Base-by-base conservation (phyloP, 805 yeast genomes). In the Nakazawaea laoshanensis region DNA sequence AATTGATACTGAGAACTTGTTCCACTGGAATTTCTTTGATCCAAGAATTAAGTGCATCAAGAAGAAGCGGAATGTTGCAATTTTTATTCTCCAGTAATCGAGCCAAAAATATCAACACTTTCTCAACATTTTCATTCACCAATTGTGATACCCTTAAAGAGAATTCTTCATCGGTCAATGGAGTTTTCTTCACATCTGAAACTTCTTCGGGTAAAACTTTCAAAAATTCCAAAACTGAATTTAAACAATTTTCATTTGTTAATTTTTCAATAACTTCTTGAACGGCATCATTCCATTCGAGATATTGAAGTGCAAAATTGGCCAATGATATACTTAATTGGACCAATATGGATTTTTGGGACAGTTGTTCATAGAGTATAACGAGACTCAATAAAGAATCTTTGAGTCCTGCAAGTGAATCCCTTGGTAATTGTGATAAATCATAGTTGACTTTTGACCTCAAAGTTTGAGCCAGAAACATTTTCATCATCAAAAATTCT, bases 131-230 rank as follows among this genome's bases (percentile, higher is more conserved):
- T 32, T 69, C 58, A 15, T 70, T 63, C 24, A 92, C 67, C 30
- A 89, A 61, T 38, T 71, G 72, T 28, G 65, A 60, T 2, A 82
- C 74, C 48, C 96, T 70, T 2, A 52, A 42, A 35, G 70, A 66
- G 48, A 80, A 81, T 50, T 89, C 95, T 29, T 81, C 88, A 50
- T 83, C 92, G 4, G 86, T 74, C 42, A 89, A 62, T 12, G 88
- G 79, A 1, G 92, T 74, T 38, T 76, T 76, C 43, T 79, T 82
- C 32, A 77, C 74, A 45, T 82, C 94, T 27, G 77, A 57, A 27
- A 87, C 67, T 56, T 92, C 98, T 53, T 92, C 97, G 2, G 99
- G 98, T 36, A 92, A 60, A 32, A 92, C 78, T 50, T 77, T 78
- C 41, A 92, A 67, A 47, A 89, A 87, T 49, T 84, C 94, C 36